Percentiles rank a stretch among this genome's conserved stretches.
Conservation (phyloP, 1,139 yeast species). For the Pichia norvegensis region DNA sequence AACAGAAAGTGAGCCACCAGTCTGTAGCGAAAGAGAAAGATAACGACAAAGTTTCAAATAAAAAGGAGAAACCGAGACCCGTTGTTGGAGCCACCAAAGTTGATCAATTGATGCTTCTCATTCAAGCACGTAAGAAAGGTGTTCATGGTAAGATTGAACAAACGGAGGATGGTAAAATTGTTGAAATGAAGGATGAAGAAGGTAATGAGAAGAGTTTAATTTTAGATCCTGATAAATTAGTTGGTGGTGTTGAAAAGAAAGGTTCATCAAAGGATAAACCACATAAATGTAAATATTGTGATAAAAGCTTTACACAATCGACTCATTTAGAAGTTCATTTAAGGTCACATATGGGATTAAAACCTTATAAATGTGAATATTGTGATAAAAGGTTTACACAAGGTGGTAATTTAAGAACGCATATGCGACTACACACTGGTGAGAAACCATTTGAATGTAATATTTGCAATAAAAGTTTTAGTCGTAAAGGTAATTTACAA, state of each 20-base stretch:
- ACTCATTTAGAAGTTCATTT: conserved; percentile 77
- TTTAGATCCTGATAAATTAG: conserved; percentile 60
- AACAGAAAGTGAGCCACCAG: neutral
- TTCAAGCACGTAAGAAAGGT: conserved; percentile 79
- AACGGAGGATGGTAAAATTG: conserved; percentile 51
- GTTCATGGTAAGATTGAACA: conserved; percentile 53
- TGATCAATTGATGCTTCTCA: conserved; percentile 82
- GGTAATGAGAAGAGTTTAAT: conserved; percentile 28
- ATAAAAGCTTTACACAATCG: conserved; percentile 61
- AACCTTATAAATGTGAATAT: conserved; percentile 71
- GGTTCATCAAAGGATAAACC: conserved; percentile 41
- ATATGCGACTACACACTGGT: conserved; percentile 82
- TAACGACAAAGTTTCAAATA: conserved; percentile 18
- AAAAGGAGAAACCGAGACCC: conserved; percentile 55
- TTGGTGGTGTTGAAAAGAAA: conserved; percentile 79
- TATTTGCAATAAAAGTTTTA: conserved; percentile 63
- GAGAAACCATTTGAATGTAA: conserved; percentile 81
- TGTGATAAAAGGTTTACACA: conserved; percentile 84
- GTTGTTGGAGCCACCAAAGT: conserved; percentile 79
- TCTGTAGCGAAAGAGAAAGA: too few relatives aligned
- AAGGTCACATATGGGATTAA: conserved; percentile 68
- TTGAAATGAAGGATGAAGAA: conserved; percentile 14
- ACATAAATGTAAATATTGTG: conserved; percentile 65
- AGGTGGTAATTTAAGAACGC: conserved; percentile 87
- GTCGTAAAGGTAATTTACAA: conserved; percentile 83